A percentile compares a stretch with the other conserved stretches of the same genome.
These are phyloP conservation scores for Cytospora piceicola DNA, from an alignment of 2,329 filamentous ascomycete genomes.

Conservation along the genomic window DNA sequence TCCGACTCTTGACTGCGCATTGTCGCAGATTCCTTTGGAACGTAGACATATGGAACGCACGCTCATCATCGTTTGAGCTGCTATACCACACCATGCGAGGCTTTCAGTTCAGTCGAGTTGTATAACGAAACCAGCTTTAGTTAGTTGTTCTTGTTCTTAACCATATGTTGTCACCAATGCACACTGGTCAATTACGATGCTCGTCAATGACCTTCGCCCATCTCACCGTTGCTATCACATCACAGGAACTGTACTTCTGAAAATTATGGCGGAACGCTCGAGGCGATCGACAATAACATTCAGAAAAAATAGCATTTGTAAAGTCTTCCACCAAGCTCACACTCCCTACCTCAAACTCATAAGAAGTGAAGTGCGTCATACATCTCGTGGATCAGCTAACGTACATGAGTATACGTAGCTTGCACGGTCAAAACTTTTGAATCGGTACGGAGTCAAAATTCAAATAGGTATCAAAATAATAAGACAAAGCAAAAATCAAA, in stretches of 20 bases:
- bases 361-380: slow-evolving; percentile 21
- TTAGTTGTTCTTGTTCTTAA: neutral
- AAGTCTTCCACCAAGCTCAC: neutral
- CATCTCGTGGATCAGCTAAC: slow-evolving; percentile 26
- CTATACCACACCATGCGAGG: neutral
- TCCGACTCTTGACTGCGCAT: neutral
- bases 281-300: neutral
- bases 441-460: slow-evolving; percentile 15
- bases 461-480: slow-evolving; percentile 25
- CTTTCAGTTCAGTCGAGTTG: neutral
- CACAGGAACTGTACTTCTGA: neutral
- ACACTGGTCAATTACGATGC: neutral
- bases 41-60: neutral
- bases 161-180: neutral
- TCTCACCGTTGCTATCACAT: neutral
- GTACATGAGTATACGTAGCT: slow-evolving; percentile 19
- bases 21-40: neutral
- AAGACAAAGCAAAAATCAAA: slow-evolving; percentile 6
- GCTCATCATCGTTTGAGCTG: neutral
- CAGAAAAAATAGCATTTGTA: slow-evolving; percentile 11
- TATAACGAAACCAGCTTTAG: neutral
- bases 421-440: slow-evolving; percentile 13
- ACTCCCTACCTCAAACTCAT: neutral
- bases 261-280: neutral
- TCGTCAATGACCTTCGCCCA: neutral